Percentiles rank a stretch among this genome's conserved stretches.
phyloP scores from a whole-genome alignment of 345 rosid genomes.

The Syzygium jambos region DNA sequence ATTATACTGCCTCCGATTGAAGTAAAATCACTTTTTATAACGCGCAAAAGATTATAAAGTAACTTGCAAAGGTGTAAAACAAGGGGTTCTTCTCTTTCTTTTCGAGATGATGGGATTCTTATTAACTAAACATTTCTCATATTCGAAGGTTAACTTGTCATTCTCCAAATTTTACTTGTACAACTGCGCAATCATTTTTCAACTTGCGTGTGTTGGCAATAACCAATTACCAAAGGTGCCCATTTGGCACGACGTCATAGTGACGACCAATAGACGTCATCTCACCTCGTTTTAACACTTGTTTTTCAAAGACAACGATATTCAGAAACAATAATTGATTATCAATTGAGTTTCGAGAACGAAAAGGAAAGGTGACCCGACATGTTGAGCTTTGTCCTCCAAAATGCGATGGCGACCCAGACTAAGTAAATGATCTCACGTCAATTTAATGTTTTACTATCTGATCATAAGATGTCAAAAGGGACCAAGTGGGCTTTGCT shows the following conservation, averaged over 20 bases:
- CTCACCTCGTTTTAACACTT: not conserved
- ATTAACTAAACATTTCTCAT: not conserved
- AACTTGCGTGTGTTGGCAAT: not conserved
- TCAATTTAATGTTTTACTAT: not conserved
- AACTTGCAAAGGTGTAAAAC: not conserved
- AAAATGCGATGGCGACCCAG: not conserved
- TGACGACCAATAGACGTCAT: not conserved
- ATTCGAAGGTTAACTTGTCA: not conserved
- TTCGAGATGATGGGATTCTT: not conserved
- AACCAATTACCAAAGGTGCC: not conserved
- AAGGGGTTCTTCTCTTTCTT: not conserved
- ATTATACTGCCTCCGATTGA: not conserved
- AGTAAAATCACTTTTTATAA: not conserved
- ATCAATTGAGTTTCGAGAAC: not conserved
- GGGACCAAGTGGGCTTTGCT: not conserved
- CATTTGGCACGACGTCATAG: not conserved
- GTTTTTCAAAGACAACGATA: not conserved
- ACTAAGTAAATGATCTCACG: not conserved
- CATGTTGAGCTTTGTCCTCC: not conserved
- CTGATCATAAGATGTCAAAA: not conserved
- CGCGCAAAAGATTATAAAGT: not conserved
- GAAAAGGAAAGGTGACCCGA: not conserved
- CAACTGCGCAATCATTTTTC: not conserved
- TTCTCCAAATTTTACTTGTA: not conserved
- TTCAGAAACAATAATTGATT: not conserved